A percentile compares a stretch with the other conserved stretches of the same genome.
Conservation (phyloP, 805 yeast species). For the Candida schatavii region DNA sequence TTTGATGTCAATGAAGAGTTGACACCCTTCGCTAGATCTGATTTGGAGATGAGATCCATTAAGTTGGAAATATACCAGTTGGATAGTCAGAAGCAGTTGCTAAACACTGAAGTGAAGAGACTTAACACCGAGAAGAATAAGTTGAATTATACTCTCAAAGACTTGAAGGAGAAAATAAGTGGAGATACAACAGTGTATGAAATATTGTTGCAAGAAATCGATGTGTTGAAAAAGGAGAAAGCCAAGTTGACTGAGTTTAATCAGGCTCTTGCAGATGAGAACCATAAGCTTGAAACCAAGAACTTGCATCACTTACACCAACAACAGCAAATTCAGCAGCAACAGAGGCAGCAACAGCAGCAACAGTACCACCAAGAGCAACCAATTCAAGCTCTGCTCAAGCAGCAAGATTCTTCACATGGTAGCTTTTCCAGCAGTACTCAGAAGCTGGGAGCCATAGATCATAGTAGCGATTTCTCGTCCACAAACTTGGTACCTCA, state of each 20-base stretch:
- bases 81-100: conserved; percentile 19
- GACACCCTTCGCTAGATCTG: conserved; percentile 15
- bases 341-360: neutral
- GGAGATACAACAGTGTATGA: conserved; percentile 43
- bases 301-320: neutral
- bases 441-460: neutral
- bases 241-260: conserved; percentile 35
- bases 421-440: neutral
- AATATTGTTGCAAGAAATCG: conserved; percentile 48
- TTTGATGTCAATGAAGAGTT: conserved; percentile 4
- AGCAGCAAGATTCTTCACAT: neutral
- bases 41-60: conserved; percentile 35
- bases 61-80: conserved; percentile 41
- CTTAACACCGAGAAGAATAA: conserved; percentile 26
- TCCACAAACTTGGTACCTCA: conserved; percentile 1
- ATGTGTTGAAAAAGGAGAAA: conserved; percentile 47
- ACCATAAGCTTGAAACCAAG: conserved; percentile 12
- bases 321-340: neutral
- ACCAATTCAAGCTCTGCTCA: no score
- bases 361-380: no score
- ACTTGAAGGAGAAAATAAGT: conserved; percentile 31
- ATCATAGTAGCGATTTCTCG: neutral
- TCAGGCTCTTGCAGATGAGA: conserved; percentile 21
- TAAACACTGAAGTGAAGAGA: conserved; percentile 23
- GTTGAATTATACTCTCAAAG: conserved; percentile 9